These are phyloP conservation scores for Parmales sp. DNA, from an alignment of 108 stramenopile species.

Conservation along the genomic window DNA sequence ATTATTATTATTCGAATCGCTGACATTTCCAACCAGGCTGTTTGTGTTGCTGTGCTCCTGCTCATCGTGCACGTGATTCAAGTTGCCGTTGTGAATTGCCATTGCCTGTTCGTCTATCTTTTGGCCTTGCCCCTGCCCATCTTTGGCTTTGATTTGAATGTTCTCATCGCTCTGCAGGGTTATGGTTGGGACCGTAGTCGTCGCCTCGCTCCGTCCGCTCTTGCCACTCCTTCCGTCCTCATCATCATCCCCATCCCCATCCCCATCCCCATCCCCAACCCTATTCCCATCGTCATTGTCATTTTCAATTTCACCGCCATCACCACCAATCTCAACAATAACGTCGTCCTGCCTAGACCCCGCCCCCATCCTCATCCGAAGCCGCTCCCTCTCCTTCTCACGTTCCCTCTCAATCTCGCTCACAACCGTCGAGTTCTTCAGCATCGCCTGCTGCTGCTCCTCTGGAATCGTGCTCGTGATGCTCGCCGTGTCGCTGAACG, in stretches of 20 bases:
- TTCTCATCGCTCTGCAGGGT: too few relatives aligned
- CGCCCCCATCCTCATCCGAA: neutral
- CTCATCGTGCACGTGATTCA: neutral
- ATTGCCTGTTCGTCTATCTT: neutral
- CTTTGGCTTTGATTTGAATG: too few relatives aligned
- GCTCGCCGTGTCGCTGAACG: conserved; percentile 5
- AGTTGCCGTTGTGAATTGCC: neutral
- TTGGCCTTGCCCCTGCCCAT: neutral
- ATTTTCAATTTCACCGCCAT: neutral
- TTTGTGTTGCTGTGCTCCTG: too few relatives aligned
- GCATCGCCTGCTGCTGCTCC: neutral
- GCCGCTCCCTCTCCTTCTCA: neutral
- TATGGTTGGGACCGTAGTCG: too few relatives aligned
- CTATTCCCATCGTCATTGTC: neutral
- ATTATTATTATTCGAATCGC: too few relatives aligned
- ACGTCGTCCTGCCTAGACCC: neutral
- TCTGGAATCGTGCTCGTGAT: neutral
- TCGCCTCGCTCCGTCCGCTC: neutral
- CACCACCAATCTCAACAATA: neutral
- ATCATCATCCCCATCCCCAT: neutral
- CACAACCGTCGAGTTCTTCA: neutral
- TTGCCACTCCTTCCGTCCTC: neutral
- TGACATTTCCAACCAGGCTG: too few relatives aligned
- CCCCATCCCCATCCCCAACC: neutral
- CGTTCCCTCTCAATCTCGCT: neutral